These are phyloP conservation scores for Simplicillium sp. DNA, from an alignment of 2,329 filamentous ascomycete species.

Conservation along the genomic window DNA sequence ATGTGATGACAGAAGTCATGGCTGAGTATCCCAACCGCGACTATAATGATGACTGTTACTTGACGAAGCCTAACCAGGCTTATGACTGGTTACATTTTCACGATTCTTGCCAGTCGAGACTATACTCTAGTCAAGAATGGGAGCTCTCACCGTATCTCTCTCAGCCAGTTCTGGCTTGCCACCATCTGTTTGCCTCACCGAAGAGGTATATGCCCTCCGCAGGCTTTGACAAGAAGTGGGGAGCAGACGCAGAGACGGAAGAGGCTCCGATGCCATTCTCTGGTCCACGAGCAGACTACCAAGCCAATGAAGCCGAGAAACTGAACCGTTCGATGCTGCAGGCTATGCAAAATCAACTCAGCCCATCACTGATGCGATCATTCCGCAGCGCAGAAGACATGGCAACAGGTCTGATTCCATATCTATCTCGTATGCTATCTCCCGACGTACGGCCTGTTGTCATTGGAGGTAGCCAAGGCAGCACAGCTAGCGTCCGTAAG, in stretches of 20 bases:
- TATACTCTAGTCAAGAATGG: conserved; percentile 86
- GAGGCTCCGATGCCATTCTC: conserved; percentile 61
- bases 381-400: conserved; percentile 75
- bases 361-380: conserved; percentile 60
- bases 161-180: conserved; percentile 80
- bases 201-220: conserved; percentile 30
- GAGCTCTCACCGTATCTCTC: conserved; percentile 82
- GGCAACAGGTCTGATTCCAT: conserved; percentile 75
- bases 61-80: conserved; percentile 77
- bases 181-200: conserved; percentile 77
- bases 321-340: conserved; percentile 67
- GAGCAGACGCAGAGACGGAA: conserved; percentile 32
- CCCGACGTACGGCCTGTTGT: conserved; percentile 89
- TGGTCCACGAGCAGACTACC: conserved; percentile 72
- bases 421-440: conserved; percentile 71
- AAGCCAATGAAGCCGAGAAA: conserved; percentile 72
- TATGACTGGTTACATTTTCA: conserved; percentile 97
- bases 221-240: conserved; percentile 34
- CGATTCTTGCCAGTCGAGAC: conserved; percentile 67
- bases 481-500: conserved; percentile 77
- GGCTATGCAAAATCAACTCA: conserved; percentile 61
- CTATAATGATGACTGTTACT: conserved; percentile 85
- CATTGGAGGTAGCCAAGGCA: conserved; percentile 56
- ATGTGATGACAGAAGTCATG: conserved; percentile 77
- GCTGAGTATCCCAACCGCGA: conserved; percentile 75